Conservation (phyloP, 768 basidiomycete genomes). For the Leccinum arenicola region DNA sequence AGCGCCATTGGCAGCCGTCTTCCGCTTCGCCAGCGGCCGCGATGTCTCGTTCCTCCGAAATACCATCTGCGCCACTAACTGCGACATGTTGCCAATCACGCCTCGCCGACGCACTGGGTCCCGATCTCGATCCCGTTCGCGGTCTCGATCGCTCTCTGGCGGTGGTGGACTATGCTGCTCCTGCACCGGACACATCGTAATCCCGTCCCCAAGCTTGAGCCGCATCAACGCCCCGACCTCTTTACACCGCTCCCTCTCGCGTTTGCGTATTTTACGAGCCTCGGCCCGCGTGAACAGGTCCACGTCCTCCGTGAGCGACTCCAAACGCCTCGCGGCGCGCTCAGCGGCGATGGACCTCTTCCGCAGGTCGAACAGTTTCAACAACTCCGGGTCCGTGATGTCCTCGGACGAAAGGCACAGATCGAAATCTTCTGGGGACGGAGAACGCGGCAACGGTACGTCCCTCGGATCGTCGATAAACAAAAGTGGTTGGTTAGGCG, state of each 20-base stretch:
- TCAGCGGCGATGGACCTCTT: conserved; percentile 35
- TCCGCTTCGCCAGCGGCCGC: conserved; percentile 39
- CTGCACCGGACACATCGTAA: conserved; percentile 18
- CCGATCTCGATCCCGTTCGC: conserved; percentile 7
- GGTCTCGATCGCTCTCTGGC: conserved; percentile 22
- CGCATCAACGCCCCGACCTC: conserved; percentile 57
- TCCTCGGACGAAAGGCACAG: conserved; percentile 35
- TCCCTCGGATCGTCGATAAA: conserved; percentile 43
- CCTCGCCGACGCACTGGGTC: conserved; percentile 21
- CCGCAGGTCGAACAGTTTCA: conserved; percentile 39
- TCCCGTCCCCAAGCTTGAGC: conserved; percentile 45
- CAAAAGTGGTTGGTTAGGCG: conserved; percentile 32
- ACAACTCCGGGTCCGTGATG: conserved; percentile 36
- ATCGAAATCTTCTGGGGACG: conserved; percentile 42
- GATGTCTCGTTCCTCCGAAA: conserved; percentile 40
- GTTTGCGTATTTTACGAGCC: conserved; percentile 44
- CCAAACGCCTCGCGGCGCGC: conserved; percentile 30
- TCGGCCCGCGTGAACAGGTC: conserved; percentile 40
- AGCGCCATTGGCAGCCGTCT: conserved; percentile 14
- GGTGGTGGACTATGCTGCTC: conserved; percentile 13
- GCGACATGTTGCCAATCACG: conserved; percentile 32
- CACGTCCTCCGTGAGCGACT: conserved; percentile 35
- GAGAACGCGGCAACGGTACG: conserved; percentile 39
- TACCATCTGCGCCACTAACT: conserved; percentile 48
- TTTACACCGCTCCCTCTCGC: conserved; percentile 51